phyloP scores from a whole-genome alignment of 768 basidiomycete species.

The Mrakia gelida region DNA sequence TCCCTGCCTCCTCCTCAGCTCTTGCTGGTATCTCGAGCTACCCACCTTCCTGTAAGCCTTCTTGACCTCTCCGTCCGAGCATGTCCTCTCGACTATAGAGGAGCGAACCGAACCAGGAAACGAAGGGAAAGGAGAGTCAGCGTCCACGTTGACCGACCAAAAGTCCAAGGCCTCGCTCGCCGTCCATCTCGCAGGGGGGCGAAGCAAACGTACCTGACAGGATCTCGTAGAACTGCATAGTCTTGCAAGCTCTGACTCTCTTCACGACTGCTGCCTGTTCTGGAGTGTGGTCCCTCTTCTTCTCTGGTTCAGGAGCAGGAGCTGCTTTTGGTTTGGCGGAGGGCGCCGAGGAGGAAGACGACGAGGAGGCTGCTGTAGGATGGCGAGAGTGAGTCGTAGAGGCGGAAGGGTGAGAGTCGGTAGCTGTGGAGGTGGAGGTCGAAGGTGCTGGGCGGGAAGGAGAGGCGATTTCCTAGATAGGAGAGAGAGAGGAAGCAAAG shows the following conservation, averaged over 20 bases:
- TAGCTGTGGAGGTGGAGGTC: neutral
- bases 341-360: constrained; percentile 8
- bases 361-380: neutral
- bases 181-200: neutral
- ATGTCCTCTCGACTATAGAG: constrained; percentile 40
- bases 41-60: constrained; percentile 92
- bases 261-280: constrained; percentile 81
- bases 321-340: constrained; percentile 9
- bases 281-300: constrained; percentile 76
- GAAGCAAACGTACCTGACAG: constrained; percentile 47
- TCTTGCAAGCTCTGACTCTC: constrained; percentile 76
- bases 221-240: constrained; percentile 91
- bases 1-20: neutral
- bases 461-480: constrained; percentile 7
- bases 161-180: no score
- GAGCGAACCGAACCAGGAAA: neutral
- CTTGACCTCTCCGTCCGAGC: constrained; percentile 49
- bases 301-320: neutral
- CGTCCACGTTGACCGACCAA: neutral
- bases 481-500: neutral
- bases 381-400: constrained; percentile 26
- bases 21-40: constrained; percentile 20
- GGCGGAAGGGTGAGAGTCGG: constrained; percentile 15
- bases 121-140: neutral
- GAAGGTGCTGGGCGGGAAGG: constrained; percentile 14